Evolutionary conservation across 1,139 yeast species (phyloP).

Genomic region (Taphrina populina): DNA sequence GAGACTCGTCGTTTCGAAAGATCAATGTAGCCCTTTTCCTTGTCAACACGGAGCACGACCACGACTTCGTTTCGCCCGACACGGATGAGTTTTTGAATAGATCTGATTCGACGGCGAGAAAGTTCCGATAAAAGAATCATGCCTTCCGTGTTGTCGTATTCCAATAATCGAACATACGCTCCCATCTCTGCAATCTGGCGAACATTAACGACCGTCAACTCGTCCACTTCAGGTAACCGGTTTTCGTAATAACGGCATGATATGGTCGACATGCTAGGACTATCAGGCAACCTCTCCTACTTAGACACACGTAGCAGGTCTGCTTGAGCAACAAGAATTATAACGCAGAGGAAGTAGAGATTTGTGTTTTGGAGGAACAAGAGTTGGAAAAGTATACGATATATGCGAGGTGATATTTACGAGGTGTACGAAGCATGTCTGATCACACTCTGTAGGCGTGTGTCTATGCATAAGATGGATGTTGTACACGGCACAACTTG

Average conservation of each 20-base stretch:
- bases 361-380: too few relatives aligned
- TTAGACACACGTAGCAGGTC: too few relatives aligned
- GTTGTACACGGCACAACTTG: too few relatives aligned
- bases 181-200: constrained; percentile 44
- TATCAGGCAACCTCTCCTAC: too few relatives aligned
- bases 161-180: constrained; percentile 73
- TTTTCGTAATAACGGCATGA: constrained; percentile 92
- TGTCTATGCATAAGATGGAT: too few relatives aligned
- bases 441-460: too few relatives aligned
- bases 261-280: constrained; percentile 42
- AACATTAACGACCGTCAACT: constrained; percentile 65
- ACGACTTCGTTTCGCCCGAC: constrained; percentile 99
- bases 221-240: constrained; percentile 98
- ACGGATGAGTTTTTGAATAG: constrained; percentile 94
- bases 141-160: constrained; percentile 97
- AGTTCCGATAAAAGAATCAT: constrained; percentile 95
- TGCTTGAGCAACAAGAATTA: too few relatives aligned
- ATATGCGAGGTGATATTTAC: too few relatives aligned
- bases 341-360: too few relatives aligned
- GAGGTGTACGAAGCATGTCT: too few relatives aligned
- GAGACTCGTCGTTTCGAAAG: constrained; percentile 96
- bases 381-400: too few relatives aligned
- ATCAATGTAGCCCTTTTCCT: constrained; percentile 96
- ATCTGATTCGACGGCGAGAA: constrained; percentile 97
- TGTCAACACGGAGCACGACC: constrained; percentile 97